phyloP scores from a whole-genome alignment of 148 eudicot genomes.

The Rhododendron kiyosumense region DNA sequence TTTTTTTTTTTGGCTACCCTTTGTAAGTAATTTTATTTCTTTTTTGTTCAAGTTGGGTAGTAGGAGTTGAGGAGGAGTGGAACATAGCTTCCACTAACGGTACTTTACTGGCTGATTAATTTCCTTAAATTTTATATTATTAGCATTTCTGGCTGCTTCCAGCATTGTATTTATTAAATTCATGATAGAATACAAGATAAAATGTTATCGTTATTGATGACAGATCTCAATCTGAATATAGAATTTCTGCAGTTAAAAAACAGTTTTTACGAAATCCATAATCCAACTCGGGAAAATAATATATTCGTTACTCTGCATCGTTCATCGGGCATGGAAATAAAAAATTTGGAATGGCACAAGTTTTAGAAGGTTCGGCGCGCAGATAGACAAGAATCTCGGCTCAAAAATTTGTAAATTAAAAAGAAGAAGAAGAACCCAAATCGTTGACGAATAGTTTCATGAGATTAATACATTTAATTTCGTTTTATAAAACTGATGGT shows the following conservation, averaged over 20 bases:
- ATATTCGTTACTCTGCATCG: background rate
- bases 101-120: background rate
- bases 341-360: constrained; percentile 10
- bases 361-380: constrained; percentile 50
- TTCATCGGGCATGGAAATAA: background rate
- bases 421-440: background rate
- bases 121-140: background rate
- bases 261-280: background rate
- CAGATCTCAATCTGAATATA: background rate
- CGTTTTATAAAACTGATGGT: background rate
- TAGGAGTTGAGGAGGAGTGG: background rate
- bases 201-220: background rate
- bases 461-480: background rate
- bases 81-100: background rate
- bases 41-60: background rate
- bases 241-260: background rate
- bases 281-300: background rate
- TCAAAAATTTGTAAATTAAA: constrained; percentile 15
- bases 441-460: background rate
- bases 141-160: background rate
- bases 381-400: constrained; percentile 38
- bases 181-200: background rate
- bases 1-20: background rate
- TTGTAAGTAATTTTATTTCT: no score
- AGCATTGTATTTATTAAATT: background rate